Evolutionary conservation across 768 basidiomycete species (phyloP), one percentile per base, ranked within the genome.

Genomic region (Suillus americanus): DNA sequence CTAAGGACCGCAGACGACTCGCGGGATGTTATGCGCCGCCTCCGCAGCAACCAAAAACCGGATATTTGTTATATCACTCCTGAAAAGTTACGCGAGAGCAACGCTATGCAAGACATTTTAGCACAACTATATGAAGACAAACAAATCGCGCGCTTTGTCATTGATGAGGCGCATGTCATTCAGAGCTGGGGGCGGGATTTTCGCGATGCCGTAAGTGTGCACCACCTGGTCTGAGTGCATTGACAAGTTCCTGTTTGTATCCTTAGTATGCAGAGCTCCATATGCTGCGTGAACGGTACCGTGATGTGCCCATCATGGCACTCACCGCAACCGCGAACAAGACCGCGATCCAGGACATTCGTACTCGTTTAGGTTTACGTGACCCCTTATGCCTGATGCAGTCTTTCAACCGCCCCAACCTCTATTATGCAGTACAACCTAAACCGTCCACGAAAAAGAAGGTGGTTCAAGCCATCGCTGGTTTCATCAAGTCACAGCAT

Each of bases 161-260:
- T 98, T 60, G 97, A 99, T 73, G 97, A 99, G 74, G 97, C 95
- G 2, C 97, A 99, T 74, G 95, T 94, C 74, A 92, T 99, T 50
- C 89, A 88, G 16, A 88, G 89, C 25, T 99, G 97, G 97, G 97
- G 97, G 7, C 88, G 95, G 71, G 90, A 95, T 73, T 96, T 97
- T 71, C 87, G 97, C 59, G 85, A 86, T n/a, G 86, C 91, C 30
- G 91, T 92, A 77, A 69, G 89, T 74, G 5, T 28, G 40, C 35
- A 62, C 40, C 30, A 57, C 35, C 7, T 63, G 63, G 41, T 38
- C 41, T 16, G 25, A n/a, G 46, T 18, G 23, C 25, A 8, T 40
- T 38, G 5, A 18, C 25, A 30, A 50, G 50, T 54, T 37, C 48
- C 57, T 46, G 43, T 45, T 10, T 50, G 33, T 30, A 30, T 41